Conservation (phyloP, 306 rosid species). For the Nissolia schottii region DNA sequence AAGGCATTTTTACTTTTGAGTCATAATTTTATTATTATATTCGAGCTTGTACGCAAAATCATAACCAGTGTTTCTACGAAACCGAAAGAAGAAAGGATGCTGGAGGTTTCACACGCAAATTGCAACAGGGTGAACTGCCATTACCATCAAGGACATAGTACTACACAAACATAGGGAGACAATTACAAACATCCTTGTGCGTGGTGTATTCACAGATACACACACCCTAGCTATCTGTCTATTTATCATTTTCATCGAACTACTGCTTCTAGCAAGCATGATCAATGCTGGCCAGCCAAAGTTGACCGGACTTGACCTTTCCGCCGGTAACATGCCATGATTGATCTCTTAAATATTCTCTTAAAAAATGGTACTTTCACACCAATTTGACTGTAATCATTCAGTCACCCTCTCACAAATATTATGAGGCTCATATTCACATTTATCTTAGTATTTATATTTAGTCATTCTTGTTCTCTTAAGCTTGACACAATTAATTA, state of each 20-base stretch:
- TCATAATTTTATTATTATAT: not conserved
- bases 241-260: too few relatives aligned
- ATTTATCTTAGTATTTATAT: too few relatives aligned
- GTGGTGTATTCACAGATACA: conserved; percentile 15
- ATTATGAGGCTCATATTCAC: too few relatives aligned
- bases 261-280: not conserved
- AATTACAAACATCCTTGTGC: conserved; percentile 2
- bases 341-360: conserved; percentile 18
- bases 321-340: conserved; percentile 26
- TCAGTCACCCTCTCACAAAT: too few relatives aligned
- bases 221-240: too few relatives aligned
- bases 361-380: too few relatives aligned
- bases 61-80: conserved; percentile 3
- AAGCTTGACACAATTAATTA: too few relatives aligned
- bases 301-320: not conserved
- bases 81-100: not conserved
- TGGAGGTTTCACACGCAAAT: not conserved
- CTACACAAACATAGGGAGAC: not conserved
- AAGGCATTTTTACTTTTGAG: not conserved
- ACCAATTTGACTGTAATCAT: too few relatives aligned
- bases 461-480: too few relatives aligned
- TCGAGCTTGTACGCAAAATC: conserved; percentile 11
- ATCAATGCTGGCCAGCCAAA: not conserved
- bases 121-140: conserved; percentile 13
- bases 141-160: conserved; percentile 31